Evolutionary conservation across 2,329 filamentous ascomycete genomes (phyloP).

Genomic region (Fusarium begoniae): DNA sequence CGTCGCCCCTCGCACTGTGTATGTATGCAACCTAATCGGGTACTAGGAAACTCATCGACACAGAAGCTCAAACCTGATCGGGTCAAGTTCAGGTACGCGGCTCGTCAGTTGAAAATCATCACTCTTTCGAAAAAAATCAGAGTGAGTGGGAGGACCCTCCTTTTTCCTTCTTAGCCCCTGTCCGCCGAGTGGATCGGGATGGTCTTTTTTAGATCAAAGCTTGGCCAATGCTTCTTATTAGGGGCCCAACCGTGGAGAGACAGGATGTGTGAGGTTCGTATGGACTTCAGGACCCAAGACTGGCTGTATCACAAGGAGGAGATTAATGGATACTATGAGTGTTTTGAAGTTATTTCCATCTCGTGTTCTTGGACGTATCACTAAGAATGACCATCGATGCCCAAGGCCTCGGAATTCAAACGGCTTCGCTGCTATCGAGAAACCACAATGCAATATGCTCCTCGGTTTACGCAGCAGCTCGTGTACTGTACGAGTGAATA

Average conservation of each 20-base stretch:
- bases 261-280: constrained; percentile 18
- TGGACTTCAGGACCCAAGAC: background rate
- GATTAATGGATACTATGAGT: background rate
- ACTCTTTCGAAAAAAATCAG: constrained; percentile 11
- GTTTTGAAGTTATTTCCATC: constrained; percentile 7
- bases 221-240: constrained; percentile 35
- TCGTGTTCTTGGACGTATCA: background rate
- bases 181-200: constrained; percentile 10
- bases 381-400: background rate
- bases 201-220: constrained; percentile 38
- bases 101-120: constrained; percentile 32
- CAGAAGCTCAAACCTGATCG: constrained; percentile 32
- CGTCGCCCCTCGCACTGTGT: constrained; percentile 20
- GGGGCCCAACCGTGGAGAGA: constrained; percentile 23
- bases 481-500: constrained; percentile 8
- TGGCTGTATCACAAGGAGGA: background rate
- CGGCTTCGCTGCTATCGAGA: background rate
- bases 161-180: constrained; percentile 5
- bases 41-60: constrained; percentile 16
- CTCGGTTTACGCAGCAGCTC: background rate
- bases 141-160: constrained; percentile 1
- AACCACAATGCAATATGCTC: background rate
- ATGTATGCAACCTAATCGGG: constrained; percentile 4
- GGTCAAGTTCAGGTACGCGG: constrained; percentile 35
- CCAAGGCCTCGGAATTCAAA: background rate